phyloP scores from a whole-genome alignment of 345 rosid species.

The Kernera saxatilis region DNA sequence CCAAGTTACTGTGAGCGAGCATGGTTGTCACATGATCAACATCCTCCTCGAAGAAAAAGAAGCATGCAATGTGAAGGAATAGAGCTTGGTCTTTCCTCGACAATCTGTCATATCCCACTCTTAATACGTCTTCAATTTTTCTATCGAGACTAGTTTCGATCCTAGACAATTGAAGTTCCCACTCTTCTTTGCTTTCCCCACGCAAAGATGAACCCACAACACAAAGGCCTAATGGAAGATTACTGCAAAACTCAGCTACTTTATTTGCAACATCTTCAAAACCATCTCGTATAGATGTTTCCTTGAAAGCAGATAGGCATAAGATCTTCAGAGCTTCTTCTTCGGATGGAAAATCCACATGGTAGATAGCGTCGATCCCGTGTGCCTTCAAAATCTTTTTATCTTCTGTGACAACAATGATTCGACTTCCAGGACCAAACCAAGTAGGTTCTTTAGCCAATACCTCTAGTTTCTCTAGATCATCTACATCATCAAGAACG shows the following conservation, averaged over 20 bases:
- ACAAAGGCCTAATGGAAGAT: conserved; percentile 32
- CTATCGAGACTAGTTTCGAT: neutral
- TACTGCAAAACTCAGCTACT: neutral
- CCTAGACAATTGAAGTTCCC: conserved; percentile 16
- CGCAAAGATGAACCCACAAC: conserved; percentile 26
- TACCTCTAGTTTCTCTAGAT: conserved; percentile 29
- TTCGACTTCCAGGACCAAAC: conserved; percentile 44
- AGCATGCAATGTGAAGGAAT: conserved; percentile 35
- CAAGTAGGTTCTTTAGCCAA: conserved; percentile 34
- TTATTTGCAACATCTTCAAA: neutral
- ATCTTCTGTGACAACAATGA: conserved; percentile 56
- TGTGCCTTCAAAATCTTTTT: neutral
- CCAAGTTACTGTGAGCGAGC: neutral
- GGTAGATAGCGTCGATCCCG: neutral
- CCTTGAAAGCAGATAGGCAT: neutral
- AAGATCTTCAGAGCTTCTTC: conserved; percentile 19
- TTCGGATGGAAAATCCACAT: neutral
- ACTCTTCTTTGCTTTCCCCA: neutral
- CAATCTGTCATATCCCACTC: conserved; percentile 28
- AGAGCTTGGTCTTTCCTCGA: neutral
- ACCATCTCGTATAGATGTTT: neutral
- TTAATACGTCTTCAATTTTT: neutral
- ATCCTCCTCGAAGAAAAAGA: neutral
- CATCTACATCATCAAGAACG: conserved; percentile 47
- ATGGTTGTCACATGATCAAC: neutral